Conservation (phyloP, 352 stramenopile species). For the Peronospora destructor region DNA sequence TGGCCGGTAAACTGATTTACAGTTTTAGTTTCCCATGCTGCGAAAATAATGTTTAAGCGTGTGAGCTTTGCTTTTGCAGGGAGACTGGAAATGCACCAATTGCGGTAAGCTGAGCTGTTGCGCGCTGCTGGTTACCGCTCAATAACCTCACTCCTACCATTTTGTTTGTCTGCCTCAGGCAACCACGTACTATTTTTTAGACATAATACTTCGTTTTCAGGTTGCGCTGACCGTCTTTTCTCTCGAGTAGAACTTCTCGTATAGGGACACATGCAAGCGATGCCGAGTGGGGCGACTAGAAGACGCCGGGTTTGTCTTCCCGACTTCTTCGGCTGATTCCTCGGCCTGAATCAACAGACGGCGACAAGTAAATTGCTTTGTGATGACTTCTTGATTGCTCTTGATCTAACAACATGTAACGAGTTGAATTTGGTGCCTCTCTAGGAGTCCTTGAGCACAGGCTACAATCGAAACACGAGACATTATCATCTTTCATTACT, state of each 20-base stretch:
- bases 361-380: constrained; percentile 12
- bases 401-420: constrained; percentile 11
- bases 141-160: constrained; percentile 7
- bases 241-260: constrained; percentile 58
- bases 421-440: background rate
- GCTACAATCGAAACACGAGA: background rate
- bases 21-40: constrained; percentile 7
- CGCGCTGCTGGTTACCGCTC: background rate
- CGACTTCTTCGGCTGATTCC: constrained; percentile 17
- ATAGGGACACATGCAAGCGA: constrained; percentile 60
- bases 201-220: background rate
- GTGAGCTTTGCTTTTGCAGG: constrained; percentile 28
- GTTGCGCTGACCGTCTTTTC: constrained; percentile 11
- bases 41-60: constrained; percentile 11
- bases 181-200: constrained; percentile 40
- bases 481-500: background rate
- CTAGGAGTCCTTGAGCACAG: background rate
- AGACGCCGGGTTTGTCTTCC: constrained; percentile 52
- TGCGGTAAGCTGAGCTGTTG: constrained; percentile 36
- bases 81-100: constrained; percentile 72
- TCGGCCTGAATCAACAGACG: constrained; percentile 10
- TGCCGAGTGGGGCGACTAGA: constrained; percentile 51
- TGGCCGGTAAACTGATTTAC: constrained; percentile 45
- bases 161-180: constrained; percentile 19
- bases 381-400: background rate